phyloP scores from a whole-genome alignment of 257 asterid genomes.

The Rauvolfia tetraphylla region DNA sequence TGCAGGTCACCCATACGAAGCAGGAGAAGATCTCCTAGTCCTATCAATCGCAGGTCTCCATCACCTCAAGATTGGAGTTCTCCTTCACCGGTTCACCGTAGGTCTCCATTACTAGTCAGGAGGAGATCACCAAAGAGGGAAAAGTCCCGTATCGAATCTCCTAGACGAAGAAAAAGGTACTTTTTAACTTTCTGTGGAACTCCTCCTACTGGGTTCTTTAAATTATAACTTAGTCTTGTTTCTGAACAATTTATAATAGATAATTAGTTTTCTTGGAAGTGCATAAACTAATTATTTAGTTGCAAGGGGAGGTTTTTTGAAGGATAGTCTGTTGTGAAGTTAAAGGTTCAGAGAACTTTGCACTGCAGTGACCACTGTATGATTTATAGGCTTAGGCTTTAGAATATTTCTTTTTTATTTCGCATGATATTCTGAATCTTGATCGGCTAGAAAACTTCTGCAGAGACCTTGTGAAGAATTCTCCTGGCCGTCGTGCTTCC shows the following conservation, averaged over 20 bases:
- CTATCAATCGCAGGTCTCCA: constrained; percentile 41
- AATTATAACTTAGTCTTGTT: not conserved
- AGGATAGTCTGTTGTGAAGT: not conserved
- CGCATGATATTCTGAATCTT: constrained; percentile 9
- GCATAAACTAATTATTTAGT: not conserved
- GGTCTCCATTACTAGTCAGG: constrained; percentile 48
- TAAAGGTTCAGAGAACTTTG: not conserved
- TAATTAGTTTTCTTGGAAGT: not conserved
- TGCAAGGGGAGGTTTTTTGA: not conserved
- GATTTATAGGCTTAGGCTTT: not conserved
- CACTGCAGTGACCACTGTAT: not conserved
- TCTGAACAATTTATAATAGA: not conserved
- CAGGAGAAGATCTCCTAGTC: constrained; percentile 47
- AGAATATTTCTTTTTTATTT: not conserved
- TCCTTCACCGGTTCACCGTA: constrained; percentile 43
- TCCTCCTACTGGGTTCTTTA: not conserved
- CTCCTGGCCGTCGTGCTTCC: constrained; percentile 51
- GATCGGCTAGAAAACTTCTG: constrained; percentile 10
- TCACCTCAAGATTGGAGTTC: constrained; percentile 50
- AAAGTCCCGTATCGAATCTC: constrained; percentile 53
- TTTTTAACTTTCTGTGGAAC: constrained; percentile 1
- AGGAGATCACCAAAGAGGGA: constrained; percentile 39
- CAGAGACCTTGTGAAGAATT: constrained; percentile 45
- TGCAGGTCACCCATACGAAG: constrained; percentile 15
- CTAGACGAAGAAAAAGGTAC: constrained; percentile 69